phyloP scores from a whole-genome alignment of 352 stramenopile genomes.

The Pythium sukuiense region DNA sequence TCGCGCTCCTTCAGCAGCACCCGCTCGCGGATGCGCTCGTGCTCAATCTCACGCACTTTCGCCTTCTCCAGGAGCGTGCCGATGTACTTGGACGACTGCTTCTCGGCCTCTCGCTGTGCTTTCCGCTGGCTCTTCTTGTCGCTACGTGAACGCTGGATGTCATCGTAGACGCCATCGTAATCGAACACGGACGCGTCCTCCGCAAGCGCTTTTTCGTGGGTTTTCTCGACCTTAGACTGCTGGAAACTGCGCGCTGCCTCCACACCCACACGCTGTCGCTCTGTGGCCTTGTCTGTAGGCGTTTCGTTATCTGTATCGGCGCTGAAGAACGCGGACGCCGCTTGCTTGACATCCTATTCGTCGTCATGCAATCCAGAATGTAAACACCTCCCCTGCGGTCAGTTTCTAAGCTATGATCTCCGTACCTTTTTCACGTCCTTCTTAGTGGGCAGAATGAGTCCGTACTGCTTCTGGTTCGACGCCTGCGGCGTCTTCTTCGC shows the following conservation, averaged over 20 bases:
- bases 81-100: slow-evolving; percentile 88
- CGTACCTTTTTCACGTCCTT: slow-evolving; percentile 37
- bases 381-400: not conserved
- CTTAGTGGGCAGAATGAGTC: slow-evolving; percentile 40
- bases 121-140: slow-evolving; percentile 45
- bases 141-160: slow-evolving; percentile 57
- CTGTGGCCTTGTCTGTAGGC: slow-evolving; percentile 11
- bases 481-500: slow-evolving; percentile 36
- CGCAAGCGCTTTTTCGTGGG: slow-evolving; percentile 55
- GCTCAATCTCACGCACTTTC: slow-evolving; percentile 89
- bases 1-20: slow-evolving; percentile 83
- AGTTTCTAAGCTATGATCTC: not conserved
- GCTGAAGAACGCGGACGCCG: slow-evolving; percentile 14
- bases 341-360: slow-evolving; percentile 28
- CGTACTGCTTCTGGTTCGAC: slow-evolving; percentile 41
- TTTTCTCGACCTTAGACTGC: slow-evolving; percentile 45
- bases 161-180: slow-evolving; percentile 90
- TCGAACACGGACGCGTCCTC: slow-evolving; percentile 88
- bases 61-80: slow-evolving; percentile 86
- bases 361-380: slow-evolving; percentile 13
- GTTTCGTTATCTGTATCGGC: not conserved
- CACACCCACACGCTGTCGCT: slow-evolving; percentile 35
- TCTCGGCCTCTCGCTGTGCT: slow-evolving; percentile 52
- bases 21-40: slow-evolving; percentile 86
- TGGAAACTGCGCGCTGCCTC: slow-evolving; percentile 60